These are phyloP conservation scores for Elsinoe australis DNA, from an alignment of 2,329 filamentous ascomycete species.

Conservation along the genomic window DNA sequence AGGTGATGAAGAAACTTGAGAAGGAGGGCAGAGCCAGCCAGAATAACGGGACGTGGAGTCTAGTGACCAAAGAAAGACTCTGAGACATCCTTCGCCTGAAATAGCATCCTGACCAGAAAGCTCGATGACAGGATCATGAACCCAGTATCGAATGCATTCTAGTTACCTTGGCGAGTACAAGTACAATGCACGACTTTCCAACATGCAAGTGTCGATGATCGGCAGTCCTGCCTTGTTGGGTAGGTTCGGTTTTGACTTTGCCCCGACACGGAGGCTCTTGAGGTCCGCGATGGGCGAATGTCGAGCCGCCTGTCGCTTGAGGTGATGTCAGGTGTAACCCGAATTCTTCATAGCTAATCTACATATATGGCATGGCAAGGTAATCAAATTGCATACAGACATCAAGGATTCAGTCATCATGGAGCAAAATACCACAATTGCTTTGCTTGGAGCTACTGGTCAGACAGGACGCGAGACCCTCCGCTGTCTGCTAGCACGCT, in stretches of 20 bases:
- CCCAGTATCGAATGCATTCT: no score
- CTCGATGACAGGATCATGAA: background rate
- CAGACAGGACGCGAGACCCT: constrained; percentile 1
- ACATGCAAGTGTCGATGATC: no score
- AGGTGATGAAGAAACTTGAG: constrained; percentile 72
- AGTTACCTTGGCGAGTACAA: no score
- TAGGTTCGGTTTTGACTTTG: no score
- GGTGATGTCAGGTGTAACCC: constrained; percentile 2
- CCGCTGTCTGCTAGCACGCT: background rate
- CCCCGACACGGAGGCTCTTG: background rate
- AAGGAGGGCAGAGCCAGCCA: constrained; percentile 59
- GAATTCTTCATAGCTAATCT: background rate
- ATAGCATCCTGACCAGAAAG: background rate
- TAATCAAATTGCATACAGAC: background rate
- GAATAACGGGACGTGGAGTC: constrained; percentile 30
- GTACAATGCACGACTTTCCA: no score
- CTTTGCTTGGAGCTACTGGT: constrained; percentile 4
- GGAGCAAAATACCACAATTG: background rate
- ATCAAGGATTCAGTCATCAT: background rate
- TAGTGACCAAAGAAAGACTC: constrained; percentile 24
- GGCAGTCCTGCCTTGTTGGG: no score
- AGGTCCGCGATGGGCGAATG: constrained; percentile 1
- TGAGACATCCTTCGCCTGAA: background rate
- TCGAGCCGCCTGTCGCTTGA: background rate
- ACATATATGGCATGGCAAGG: background rate